Base-by-base conservation (phyloP, 495 filamentous ascomycete genomes). In the Saxophila tyrrhenica region DNA sequence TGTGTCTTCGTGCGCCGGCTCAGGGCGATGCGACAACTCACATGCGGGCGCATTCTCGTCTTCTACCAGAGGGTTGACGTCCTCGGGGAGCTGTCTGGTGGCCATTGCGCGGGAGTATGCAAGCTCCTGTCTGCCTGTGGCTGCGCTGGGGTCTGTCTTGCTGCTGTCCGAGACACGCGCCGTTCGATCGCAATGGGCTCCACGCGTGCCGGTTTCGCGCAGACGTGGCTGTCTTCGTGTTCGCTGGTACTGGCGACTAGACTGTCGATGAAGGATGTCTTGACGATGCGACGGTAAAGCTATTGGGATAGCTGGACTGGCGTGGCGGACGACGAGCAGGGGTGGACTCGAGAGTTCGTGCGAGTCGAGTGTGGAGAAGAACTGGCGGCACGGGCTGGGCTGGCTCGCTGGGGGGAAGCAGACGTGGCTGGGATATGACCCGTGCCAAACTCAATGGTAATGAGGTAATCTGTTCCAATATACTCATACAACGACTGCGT, bases 21-120 rank as follows among this genome's bases (percentile, higher is more conserved):
- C 51, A 39, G 2, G 19, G 24, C 25, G 48, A 35, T 39, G 51
- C 50, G 41, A 77, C 29, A 35, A 35, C 76, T 69, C 75, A 84
- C 80, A 74, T 25, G 70, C 62, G 63, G 83, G 76, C 59, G 89
- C 82, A 46, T 79, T 73, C 54, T 89, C 83, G 35, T 86, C 76
- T 22, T 77, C 74, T 66, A 96, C 78, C 48, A 90, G 78, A 63
- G 85, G 87, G 70, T 96, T 94, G 61, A 74, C 70, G 64, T 73
- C 77, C 61, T 74, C 77, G 0, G 89, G 89, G 39, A 95, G 78
- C 50, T 69, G 65, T 65, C 88, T 73, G 39, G 63, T 57, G 52
- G 75, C 63, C 86, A 88, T 89, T 61, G 66, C 65, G 69, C 53
- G 7, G 7, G 16, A 21, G 8, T 44, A 8, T n/a, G 13, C 5